phyloP scores from a whole-genome alignment of 192 early-diverging fungal genomes.

The Umbelopsis vinacea region DNA sequence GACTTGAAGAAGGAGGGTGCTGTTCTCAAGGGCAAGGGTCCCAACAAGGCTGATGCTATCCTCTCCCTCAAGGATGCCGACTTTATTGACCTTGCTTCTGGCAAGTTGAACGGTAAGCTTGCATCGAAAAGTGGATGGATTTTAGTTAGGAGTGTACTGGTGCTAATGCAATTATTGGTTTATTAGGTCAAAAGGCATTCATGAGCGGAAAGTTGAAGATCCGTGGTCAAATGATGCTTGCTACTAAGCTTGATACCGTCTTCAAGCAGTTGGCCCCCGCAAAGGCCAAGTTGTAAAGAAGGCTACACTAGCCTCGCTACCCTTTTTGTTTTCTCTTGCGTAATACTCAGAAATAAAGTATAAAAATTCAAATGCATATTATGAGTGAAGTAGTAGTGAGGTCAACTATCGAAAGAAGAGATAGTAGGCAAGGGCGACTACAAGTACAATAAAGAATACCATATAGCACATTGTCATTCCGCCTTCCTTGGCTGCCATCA shows the following conservation, averaged over 20 bases:
- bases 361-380: not conserved
- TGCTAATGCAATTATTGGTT: not conserved
- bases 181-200: slow-evolving; percentile 82
- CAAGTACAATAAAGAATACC: slow-evolving; percentile 40
- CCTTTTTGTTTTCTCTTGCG: not conserved
- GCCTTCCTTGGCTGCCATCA: slow-evolving; percentile 45
- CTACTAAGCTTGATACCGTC: slow-evolving; percentile 71
- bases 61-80: slow-evolving; percentile 75
- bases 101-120: slow-evolving; percentile 80
- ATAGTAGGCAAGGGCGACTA: slow-evolving; percentile 41
- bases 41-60: slow-evolving; percentile 72
- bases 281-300: slow-evolving; percentile 67
- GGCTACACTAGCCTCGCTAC: not conserved
- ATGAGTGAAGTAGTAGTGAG: not conserved
- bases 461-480: slow-evolving; percentile 37
- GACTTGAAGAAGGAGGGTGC: slow-evolving; percentile 80
- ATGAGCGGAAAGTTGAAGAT: slow-evolving; percentile 91
- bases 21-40: slow-evolving; percentile 58
- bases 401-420: slow-evolving; percentile 39
- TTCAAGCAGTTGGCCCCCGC: slow-evolving; percentile 61
- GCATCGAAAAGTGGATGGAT: not conserved
- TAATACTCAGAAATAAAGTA: not conserved
- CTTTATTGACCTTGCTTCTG: slow-evolving; percentile 83
- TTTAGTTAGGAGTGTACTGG: not conserved
- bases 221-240: slow-evolving; percentile 76